Evolutionary conservation across 345 rosid species (phyloP), one percentile per base, ranked within the genome.

Genomic region (Mangifera indica): DNA sequence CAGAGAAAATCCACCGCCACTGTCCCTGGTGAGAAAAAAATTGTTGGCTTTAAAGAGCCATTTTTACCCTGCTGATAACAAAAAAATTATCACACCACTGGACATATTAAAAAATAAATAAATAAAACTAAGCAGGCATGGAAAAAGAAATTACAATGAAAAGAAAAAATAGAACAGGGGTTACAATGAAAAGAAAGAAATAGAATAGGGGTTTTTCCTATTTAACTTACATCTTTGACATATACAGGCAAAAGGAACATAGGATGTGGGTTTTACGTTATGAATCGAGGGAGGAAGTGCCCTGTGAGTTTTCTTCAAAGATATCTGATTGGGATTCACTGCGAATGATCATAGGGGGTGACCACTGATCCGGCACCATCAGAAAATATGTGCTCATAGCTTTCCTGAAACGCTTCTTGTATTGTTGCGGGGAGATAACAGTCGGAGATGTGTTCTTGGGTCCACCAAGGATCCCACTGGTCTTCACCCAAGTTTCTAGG

Each of bases 301-400:
- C 72, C 37, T 71, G 72, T 20, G 62, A 15, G 69, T 72, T 80
- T 76, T 79, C 89, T 60, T 85, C 85, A 14, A 72, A 62, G 29
- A 84, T 78, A 48, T 84, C 90, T 0, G 89, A 68, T 17, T 89
- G 86, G 3, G 90, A 84, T 40, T 58, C 71, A 44, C 87, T 81
- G 10, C 77, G 83, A 70, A 83, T 78, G 26, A 83, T 80, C 4
- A 49, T 21, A 1, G 84, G 82, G 10, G 92, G 88, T 0, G 92
- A 83, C 98, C 98, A 94, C 61, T 92, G 94, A 76, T 94, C 96
- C 3, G 99, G 99, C 64, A 92, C 93, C 99, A 95, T 89, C 52
- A 95, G 83, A 81, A 92, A 95, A 80, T 92, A 95, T 18, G 91
- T 64, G 2, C 93, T 89, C 98, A 92, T 92, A 3, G 99, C 99